Base-by-base conservation (phyloP, 495 filamentous ascomycete genomes). In the Neohortaea acidophila region DNA sequence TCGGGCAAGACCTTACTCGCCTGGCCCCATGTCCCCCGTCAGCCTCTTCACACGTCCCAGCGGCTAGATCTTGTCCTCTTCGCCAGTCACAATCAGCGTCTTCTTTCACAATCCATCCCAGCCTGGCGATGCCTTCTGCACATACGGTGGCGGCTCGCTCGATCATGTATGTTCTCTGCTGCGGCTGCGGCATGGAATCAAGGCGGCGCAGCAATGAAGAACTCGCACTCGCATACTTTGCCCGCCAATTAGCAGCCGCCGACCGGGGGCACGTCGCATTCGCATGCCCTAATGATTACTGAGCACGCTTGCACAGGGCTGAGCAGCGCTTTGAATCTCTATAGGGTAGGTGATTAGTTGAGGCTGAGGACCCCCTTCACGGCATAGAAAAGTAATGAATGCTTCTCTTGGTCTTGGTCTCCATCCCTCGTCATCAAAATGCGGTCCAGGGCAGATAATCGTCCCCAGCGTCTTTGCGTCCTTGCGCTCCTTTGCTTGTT, bases 91-190 rank as follows among this genome's bases (percentile, higher is more conserved):
- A 34, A 68, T 46, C 15, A 57, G 45, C 5, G 49, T 51, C 21
- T 53, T 49, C 9, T 51, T 45, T 1, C 36, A n/a, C n/a, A n/a
- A n/a, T 34, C 31, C 37, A 27, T 9, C 43, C 43, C 8, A 63
- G 22, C 19, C 49, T 36, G 14, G 41, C 26, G 12, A 62, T 67
- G 27, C 66, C 66, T 20, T 59, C 39, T 5, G 36, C 47, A n/a
- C 67, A 55, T 14, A 64, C 68, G 39, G 47, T 59, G 52, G 51
- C 60, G 41, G 49, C 66, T 46, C 51, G 60, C 44, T 62, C 63
- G 19, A 62, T 54, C 18, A 48, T 51, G 4, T 34, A 48, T 51
- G 4, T 34, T 63, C 48, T 48, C 66, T 40, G 44, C 61, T 44
- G 53, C 63, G 51, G 53, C 63, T 48, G 42, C 63, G 39, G 57